These are phyloP conservation scores for Scleroderma citrinum DNA, from an alignment of 768 basidiomycete genomes.

Conservation along the genomic window DNA sequence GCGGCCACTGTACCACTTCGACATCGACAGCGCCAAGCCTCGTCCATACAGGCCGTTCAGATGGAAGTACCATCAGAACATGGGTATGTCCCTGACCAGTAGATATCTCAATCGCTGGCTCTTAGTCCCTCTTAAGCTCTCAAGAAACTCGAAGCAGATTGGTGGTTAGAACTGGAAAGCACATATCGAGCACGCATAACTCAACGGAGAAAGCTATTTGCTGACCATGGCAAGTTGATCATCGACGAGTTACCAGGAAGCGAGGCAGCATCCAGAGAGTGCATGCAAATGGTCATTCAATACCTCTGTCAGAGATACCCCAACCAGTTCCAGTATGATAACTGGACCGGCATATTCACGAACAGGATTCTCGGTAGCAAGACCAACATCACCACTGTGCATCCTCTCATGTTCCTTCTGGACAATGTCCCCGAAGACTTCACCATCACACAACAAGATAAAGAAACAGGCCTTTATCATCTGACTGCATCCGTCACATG, in stretches of 20 bases:
- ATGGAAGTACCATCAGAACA: conserved; percentile 53
- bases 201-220: conserved; percentile 37
- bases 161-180: conserved; percentile 53
- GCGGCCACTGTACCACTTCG: conserved; percentile 35
- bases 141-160: conserved; percentile 45
- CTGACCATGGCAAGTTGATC: conserved; percentile 34
- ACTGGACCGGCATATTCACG: conserved; percentile 31
- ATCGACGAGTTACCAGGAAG: conserved; percentile 45
- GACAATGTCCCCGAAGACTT: conserved; percentile 51
- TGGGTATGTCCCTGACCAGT: conserved; percentile 34
- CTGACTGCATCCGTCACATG: conserved; percentile 41
- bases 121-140: conserved; percentile 27
- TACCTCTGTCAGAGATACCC: conserved; percentile 55
- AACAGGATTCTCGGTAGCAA: conserved; percentile 37
- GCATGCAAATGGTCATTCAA: conserved; percentile 52
- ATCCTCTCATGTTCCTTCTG: conserved; percentile 41
- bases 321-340: conserved; percentile 39
- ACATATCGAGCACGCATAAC: conserved; percentile 40
- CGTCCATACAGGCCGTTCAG: conserved; percentile 53
- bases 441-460: conserved; percentile 36
- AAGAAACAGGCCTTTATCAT: conserved; percentile 37
- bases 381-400: conserved; percentile 21
- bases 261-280: conserved; percentile 43
- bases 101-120: not conserved
- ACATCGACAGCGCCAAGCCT: conserved; percentile 37